Evolutionary conservation across 169 alveolate species (phyloP).

Genomic region (Theileria orientalis): DNA sequence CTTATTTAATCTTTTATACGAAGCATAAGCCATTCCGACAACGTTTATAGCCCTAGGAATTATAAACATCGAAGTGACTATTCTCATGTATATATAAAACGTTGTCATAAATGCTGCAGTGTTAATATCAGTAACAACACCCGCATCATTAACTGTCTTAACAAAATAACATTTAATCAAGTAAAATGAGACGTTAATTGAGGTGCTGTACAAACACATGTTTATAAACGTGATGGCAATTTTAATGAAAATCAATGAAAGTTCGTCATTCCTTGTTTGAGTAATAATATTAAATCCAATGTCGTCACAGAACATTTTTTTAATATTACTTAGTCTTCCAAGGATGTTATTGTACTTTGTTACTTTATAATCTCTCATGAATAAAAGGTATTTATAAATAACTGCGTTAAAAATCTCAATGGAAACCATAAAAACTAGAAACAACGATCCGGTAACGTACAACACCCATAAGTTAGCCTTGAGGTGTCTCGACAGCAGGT

Average conservation of each 20-base stretch:
- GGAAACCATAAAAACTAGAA: neutral
- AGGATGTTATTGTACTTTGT: no score
- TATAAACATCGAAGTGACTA: no score
- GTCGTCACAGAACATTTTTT: no score
- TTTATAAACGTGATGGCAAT: slow-evolving; percentile 15
- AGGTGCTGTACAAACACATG: neutral
- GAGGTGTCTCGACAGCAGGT: slow-evolving; percentile 4
- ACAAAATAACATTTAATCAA: neutral
- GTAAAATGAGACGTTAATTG: neutral
- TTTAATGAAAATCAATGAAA: slow-evolving; percentile 22
- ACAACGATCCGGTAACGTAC: neutral
- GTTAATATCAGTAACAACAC: no score
- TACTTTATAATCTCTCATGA: slow-evolving; percentile 32
- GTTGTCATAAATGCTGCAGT: no score
- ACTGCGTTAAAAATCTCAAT: slow-evolving; percentile 30
- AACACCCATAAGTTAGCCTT: no score
- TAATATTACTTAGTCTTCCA: slow-evolving; percentile 16
- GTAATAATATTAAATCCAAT: no score
- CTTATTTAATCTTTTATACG: no score
- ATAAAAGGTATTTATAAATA: neutral
- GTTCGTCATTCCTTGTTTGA: no score
- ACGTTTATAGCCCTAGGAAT: no score
- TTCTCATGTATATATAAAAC: no score
- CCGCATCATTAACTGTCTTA: neutral
- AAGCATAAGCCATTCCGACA: slow-evolving; percentile 7